Conservation (phyloP, 2,329 filamentous ascomycete species). For the Chaetomium strumarium region DNA sequence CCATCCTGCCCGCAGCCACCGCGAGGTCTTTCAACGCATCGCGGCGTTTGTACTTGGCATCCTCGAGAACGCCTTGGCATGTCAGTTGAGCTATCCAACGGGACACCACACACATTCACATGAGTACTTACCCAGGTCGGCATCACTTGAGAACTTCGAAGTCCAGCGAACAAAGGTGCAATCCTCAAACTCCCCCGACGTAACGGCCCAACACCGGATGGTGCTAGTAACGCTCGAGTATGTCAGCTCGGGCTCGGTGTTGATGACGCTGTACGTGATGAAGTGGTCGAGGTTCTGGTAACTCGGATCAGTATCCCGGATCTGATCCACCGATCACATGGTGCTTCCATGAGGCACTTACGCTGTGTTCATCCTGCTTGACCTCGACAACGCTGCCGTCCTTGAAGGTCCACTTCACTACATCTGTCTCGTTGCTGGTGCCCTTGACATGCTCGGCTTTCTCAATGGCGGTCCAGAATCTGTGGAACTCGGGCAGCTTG, state of each 20-base stretch:
- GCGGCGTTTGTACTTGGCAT: slow-evolving; percentile 70
- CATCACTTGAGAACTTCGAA: slow-evolving; percentile 64
- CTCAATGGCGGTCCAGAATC: slow-evolving; percentile 60
- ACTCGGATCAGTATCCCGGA: not conserved
- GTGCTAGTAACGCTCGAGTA: slow-evolving; percentile 64
- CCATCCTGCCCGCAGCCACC: slow-evolving; percentile 38
- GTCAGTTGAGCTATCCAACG: slow-evolving; percentile 2
- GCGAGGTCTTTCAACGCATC: slow-evolving; percentile 64
- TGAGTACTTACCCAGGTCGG: slow-evolving; percentile 54
- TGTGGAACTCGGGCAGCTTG: slow-evolving; percentile 64
- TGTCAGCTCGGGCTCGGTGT: slow-evolving; percentile 55
- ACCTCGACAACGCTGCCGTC: slow-evolving; percentile 63
- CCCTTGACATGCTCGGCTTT: slow-evolving; percentile 60
- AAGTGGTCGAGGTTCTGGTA: slow-evolving; percentile 62
- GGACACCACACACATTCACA: not conserved
- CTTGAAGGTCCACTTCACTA: slow-evolving; percentile 66
- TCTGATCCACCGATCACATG: not conserved
- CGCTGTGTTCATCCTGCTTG: slow-evolving; percentile 71
- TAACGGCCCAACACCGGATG: slow-evolving; percentile 59
- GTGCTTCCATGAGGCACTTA: slow-evolving; percentile 32
- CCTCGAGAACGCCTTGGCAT: slow-evolving; percentile 60
- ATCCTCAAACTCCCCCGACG: slow-evolving; percentile 58
- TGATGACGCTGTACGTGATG: slow-evolving; percentile 69
- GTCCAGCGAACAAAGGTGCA: slow-evolving; percentile 65
- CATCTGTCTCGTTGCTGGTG: slow-evolving; percentile 56